A percentile compares a stretch with the other conserved stretches of the same genome.
Conservation (phyloP, 371 early-diverging fungal genomes). For the Ecytonucleospora hepatopenaei region DNA sequence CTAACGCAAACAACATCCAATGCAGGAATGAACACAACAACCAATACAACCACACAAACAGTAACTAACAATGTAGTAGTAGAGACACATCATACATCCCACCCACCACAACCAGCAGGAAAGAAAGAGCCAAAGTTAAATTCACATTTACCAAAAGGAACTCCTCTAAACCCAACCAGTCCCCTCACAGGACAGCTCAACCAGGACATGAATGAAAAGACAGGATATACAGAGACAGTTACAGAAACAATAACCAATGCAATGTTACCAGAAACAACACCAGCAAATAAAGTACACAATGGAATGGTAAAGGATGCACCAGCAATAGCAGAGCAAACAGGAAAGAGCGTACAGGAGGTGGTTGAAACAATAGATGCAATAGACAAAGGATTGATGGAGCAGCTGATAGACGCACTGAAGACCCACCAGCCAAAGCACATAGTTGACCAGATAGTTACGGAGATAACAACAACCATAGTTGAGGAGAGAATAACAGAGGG, state of each 20-base stretch:
- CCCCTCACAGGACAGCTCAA: slow-evolving; percentile 26
- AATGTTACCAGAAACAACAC: neutral
- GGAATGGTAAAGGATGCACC: slow-evolving; percentile 13
- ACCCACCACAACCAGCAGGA: too few species aligned
- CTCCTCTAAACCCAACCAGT: slow-evolving; percentile 19
- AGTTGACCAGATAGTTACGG: neutral
- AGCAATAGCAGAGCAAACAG: neutral
- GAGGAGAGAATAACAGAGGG: neutral
- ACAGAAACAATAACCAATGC: slow-evolving; percentile 1
- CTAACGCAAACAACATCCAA: too few species aligned
- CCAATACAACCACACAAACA: too few species aligned
- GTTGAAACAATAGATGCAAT: neutral
- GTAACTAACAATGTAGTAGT: too few species aligned
- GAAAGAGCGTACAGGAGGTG: neutral
- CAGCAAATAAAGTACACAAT: slow-evolving; percentile 18
- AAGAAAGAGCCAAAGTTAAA: too few species aligned
- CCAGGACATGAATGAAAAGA: slow-evolving; percentile 3
- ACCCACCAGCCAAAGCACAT: neutral
- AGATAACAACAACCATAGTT: neutral
- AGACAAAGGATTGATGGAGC: neutral
- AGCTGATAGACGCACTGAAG: neutral
- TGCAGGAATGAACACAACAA: too few species aligned
- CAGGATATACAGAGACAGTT: neutral
- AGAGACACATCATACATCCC: too few species aligned
- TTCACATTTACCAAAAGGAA: neutral